Base-by-base conservation (phyloP, 345 rosid species). In the Pseudoturritis turrita region DNA sequence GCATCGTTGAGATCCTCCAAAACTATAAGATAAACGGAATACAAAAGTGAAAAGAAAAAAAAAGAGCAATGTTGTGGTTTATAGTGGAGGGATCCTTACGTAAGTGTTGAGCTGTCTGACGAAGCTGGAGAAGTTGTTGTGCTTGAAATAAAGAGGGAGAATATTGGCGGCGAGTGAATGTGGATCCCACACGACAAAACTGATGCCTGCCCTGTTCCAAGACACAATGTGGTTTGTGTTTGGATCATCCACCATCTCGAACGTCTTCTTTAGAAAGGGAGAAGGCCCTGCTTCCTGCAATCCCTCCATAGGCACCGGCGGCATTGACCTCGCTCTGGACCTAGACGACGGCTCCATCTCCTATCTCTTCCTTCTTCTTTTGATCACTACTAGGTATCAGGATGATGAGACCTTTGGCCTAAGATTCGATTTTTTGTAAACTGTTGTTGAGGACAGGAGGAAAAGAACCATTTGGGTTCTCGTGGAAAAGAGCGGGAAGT, bases 61-160 rank as follows among this genome's bases (percentile, higher is more conserved):
- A 7, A 12, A 49, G 6, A 23, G 23, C 54, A 51, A 12, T 14
- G 47, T 3, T 40, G 37, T 1, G 11, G 33, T 35, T 49, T 31
- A n/a, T n/a, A 7, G 35, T 3, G 51, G 41, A 56, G 51, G 37
- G 49, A 17, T 13, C 78, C 97, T 80, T 73, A 90, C 97, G 46
- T 93, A 93, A 71, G 97, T 93, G 60, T 93, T 91, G 29, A 93
- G 86, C 68, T 93, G 97, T 65, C 97, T 83, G 72, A 93, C 89
- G 70, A 93, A 93, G 73, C 97, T 90, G 41, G 96, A 90, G 83
- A 89, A 93, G 70, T 93, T 93, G 73, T 85, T 93, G 82, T 93
- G 98, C 86, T 93, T 93, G 87, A 93, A 93, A 78, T 75, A 84
- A 7, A 81, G 71, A 28, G 92, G 98, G 52, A 93, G 94, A 41